A percentile compares a stretch with the other conserved stretches of the same genome.
Conservation (phyloP, 2,329 filamentous ascomycete genomes). For the Chaetomiaceae sp. region DNA sequence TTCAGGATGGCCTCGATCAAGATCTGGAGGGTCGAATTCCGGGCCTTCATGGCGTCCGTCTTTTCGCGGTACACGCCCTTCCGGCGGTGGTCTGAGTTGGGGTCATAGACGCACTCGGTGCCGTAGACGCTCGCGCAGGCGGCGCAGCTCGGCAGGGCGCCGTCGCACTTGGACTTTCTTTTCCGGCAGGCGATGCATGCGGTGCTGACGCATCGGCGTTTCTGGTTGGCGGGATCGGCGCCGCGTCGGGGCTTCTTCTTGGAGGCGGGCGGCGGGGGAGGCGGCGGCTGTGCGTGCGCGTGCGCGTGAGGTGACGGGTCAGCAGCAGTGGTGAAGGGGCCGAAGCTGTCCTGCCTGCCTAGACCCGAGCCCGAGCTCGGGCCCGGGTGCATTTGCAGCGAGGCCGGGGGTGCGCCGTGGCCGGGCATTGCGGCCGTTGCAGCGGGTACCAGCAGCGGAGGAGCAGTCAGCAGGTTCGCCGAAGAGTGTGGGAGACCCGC, state of each 20-base stretch:
- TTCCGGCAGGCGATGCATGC: slow-evolving; percentile 76
- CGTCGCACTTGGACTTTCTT: slow-evolving; percentile 86
- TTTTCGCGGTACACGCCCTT: slow-evolving; percentile 98
- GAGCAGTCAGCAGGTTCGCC: neutral
- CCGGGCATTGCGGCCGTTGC: slow-evolving; percentile 12
- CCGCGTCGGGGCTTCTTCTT: slow-evolving; percentile 50
- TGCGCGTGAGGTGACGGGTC: too few species aligned
- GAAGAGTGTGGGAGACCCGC: slow-evolving; percentile 6
- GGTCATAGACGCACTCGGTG: slow-evolving; percentile 89
- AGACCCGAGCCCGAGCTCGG: too few species aligned
- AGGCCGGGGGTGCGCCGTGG: slow-evolving; percentile 8
- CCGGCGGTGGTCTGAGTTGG: slow-evolving; percentile 89
- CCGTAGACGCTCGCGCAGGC: slow-evolving; percentile 94
- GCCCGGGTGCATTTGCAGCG: too few species aligned
- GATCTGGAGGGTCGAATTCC: slow-evolving; percentile 83
- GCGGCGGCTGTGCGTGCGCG: too few species aligned
- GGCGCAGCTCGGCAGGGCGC: slow-evolving; percentile 83
- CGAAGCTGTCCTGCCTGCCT: slow-evolving; percentile 9
- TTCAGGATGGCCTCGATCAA: slow-evolving; percentile 90
- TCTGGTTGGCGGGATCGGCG: slow-evolving; percentile 47
- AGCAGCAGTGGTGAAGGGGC: neutral
- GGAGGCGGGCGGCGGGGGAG: slow-evolving; percentile 12
- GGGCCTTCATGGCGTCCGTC: slow-evolving; percentile 79
- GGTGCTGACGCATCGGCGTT: slow-evolving; percentile 77
- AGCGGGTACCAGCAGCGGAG: neutral